Percentiles rank a stretch among this genome's conserved stretches.
Conservation (phyloP, 306 rosid genomes). For the Cicer yamashitae region DNA sequence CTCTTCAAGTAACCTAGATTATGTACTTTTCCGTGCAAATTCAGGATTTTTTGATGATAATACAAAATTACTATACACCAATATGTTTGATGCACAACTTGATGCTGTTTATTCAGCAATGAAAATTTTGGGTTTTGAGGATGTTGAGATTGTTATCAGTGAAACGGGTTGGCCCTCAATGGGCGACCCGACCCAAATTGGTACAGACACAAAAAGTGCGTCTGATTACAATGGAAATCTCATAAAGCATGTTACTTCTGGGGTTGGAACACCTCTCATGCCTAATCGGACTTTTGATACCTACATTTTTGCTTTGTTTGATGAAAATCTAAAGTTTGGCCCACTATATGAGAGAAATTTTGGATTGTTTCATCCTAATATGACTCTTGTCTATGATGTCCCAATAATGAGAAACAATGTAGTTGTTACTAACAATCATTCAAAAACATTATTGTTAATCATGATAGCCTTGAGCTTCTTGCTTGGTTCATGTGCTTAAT, state of each 20-base stretch:
- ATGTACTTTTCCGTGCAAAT: constrained; percentile 59
- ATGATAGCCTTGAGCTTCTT: constrained; percentile 44
- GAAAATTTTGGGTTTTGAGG: constrained; percentile 63
- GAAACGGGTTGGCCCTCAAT: constrained; percentile 82
- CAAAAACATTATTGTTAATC: constrained; percentile 40
- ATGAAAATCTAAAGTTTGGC: constrained; percentile 76
- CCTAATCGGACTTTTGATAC: constrained; percentile 79
- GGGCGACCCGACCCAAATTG: constrained; percentile 59
- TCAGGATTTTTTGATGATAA: constrained; percentile 55
- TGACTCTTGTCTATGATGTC: constrained; percentile 61
- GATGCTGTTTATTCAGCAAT: constrained; percentile 70
- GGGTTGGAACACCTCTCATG: constrained; percentile 74
- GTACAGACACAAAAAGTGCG: constrained; percentile 55
- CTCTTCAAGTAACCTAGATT: constrained; percentile 58
- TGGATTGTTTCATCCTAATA: constrained; percentile 67
- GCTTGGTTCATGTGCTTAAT: constrained; percentile 57
- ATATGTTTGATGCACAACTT: constrained; percentile 83
- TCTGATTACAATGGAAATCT: constrained; percentile 66
- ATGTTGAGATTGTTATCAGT: constrained; percentile 66
- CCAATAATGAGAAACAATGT: constrained; percentile 61
- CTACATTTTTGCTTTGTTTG: constrained; percentile 69
- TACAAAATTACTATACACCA: constrained; percentile 57
- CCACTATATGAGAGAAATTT: constrained; percentile 73
- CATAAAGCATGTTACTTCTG: constrained; percentile 61
- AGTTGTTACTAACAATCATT: constrained; percentile 40